Base-by-base conservation (phyloP, 176 grass and related monocot genomes). In the Ananas comosus region DNA sequence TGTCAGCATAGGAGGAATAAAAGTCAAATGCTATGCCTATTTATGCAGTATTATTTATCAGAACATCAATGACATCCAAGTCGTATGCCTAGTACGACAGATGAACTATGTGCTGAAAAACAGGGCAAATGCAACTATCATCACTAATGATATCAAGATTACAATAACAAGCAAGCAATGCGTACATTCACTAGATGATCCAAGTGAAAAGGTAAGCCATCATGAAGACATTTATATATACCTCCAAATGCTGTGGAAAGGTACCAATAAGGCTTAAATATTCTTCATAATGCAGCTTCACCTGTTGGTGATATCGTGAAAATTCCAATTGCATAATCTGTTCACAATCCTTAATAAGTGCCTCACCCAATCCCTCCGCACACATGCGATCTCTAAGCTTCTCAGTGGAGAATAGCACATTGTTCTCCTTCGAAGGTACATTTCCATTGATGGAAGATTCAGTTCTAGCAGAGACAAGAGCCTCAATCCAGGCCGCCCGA, bases 251-350 rank as follows among this genome's bases (percentile, higher is more conserved):
- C 1, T 52, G 86, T 42, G 82, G 89, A 74, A 83, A 83, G 64
- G 75, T 84, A 27, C 84, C 79, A 66, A 92, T 69, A 81, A 87
- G 85, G 23, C 66, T 83, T 70, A 92, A 79, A 74, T 92, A 86
- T 0, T 92, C 87, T 68, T 97, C 86, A 4, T 85, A 92, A 0
- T 67, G 74, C 58, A 86, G 76, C 77, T 80, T 92, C 73, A 90
- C 79, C 25, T 90, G 83, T 52, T 64, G 82, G 33, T 89, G 76
- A 68, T 90, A 91, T 53, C 88, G 81, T 9, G 71, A 80, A 78
- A 97, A 97, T 80, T 97, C 86, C 29, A 84, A 86, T 64, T 85
- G 79, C 70, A 97, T 77, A 27, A 97, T 97, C 79, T 90, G 79
- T 73, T 97, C 89, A 1, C 93, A 97, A 17, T 97, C 93, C 76